Percentiles rank a stretch among this genome's conserved stretches.
These are phyloP conservation scores for Angomonas ambiguus DNA, from an alignment of 208 protist species.

Conservation along the genomic window DNA sequence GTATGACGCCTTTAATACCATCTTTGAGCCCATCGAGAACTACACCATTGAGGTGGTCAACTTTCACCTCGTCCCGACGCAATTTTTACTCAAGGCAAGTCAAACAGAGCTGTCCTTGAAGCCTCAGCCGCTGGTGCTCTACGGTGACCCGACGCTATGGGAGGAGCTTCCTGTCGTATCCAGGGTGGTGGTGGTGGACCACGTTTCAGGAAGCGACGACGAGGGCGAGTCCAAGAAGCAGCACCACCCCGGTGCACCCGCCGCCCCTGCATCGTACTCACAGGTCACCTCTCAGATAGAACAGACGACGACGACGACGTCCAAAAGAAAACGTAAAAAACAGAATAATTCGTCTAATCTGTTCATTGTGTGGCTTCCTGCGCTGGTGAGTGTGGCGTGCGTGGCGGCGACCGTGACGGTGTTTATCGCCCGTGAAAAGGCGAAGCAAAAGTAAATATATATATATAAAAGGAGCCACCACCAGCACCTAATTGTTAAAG, in stretches of 20 bases:
- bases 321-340: background rate
- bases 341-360: background rate
- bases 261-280: too few relatives aligned
- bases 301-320: background rate
- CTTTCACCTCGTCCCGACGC: constrained; percentile 55
- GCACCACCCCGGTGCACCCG: too few relatives aligned
- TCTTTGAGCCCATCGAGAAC: constrained; percentile 79
- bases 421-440: background rate
- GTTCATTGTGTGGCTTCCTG: background rate
- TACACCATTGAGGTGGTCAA: constrained; percentile 77
- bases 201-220: constrained; percentile 12
- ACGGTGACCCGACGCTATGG: constrained; percentile 68
- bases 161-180: constrained; percentile 64
- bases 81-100: constrained; percentile 67
- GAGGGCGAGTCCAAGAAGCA: background rate
- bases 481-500: background rate
- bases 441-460: background rate
- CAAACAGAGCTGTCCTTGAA: constrained; percentile 60
- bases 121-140: constrained; percentile 66
- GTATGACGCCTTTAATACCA: constrained; percentile 75
- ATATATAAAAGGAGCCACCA: background rate
- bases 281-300: too few relatives aligned
- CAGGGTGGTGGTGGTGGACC: constrained; percentile 30
- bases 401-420: background rate
- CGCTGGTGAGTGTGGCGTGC: background rate